phyloP scores from a whole-genome alignment of 306 rosid species.

The Cucurbita pepo region DNA sequence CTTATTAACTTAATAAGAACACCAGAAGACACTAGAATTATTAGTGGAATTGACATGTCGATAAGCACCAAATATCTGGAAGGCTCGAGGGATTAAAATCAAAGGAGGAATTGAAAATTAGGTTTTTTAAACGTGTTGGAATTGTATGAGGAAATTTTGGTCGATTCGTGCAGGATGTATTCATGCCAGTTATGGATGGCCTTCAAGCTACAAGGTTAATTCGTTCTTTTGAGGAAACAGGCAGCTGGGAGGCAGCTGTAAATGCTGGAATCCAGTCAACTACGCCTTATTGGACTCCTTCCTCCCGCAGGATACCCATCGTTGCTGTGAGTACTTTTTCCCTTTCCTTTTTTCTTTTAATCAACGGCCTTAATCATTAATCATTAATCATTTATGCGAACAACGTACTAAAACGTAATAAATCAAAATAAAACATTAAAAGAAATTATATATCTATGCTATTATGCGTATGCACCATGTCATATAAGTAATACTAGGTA shows the following conservation, averaged over 20 bases:
- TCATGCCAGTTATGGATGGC: conserved; percentile 93
- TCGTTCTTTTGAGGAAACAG: conserved; percentile 77
- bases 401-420: neutral
- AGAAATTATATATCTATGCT: too few species aligned
- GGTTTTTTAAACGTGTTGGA: too few species aligned
- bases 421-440: too few species aligned
- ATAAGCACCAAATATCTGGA: too few species aligned
- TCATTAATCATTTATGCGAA: too few species aligned
- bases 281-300: conserved; percentile 6
- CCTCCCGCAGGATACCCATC: conserved; percentile 36
- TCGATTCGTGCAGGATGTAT: conserved; percentile 52
- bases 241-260: conserved; percentile 70
- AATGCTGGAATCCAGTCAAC: conserved; percentile 39
- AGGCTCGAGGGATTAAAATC: too few species aligned
- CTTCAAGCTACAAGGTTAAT: conserved; percentile 78
- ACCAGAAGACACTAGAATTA: too few species aligned
- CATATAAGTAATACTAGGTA: too few species aligned
- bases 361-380: neutral
- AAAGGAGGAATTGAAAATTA: too few species aligned
- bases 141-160: neutral
- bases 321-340: conserved; percentile 43
- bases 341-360: neutral
- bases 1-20: too few species aligned
- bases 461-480: too few species aligned
- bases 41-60: too few species aligned